Evolutionary conservation across 352 stramenopile species (phyloP), one percentile per base, ranked within the genome.

Genomic region (Phytopythium cucurbitacearum): DNA sequence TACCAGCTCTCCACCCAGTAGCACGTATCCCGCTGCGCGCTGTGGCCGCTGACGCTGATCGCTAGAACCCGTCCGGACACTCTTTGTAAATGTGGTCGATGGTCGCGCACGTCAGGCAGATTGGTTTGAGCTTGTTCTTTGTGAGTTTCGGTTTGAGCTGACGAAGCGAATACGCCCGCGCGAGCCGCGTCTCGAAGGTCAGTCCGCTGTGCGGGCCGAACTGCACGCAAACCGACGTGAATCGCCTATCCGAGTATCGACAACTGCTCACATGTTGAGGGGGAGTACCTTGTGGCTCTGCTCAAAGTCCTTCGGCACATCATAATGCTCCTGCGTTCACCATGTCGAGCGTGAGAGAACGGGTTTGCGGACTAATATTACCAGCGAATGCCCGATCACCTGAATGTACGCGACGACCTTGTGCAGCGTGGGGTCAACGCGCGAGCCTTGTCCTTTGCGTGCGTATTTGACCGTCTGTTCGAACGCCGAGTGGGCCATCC

Each of bases 1-100:
- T 94, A 92, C 61, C 80, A 90, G 60, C 51, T 88, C 3, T 53
- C 64, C 1, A 82, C 69, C 53, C 57, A 66, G 48, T 75, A 75
- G 50, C 10, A 50, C 34, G 51, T 32, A 40, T 33, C 40, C 13
- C 16, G 7, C 40, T 3, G 28, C 35, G 28, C 41, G 21, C 21
- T 28, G 15, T 12, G 28, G 8, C 34, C 44, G 15, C 28, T 16
- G 33, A 13, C 41, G 10, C 5, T 15, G 4, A 15, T 1, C 28
- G 13, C 60, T 65, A 87, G 47, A 90, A 88, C 0, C 76, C 79
- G 37, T 85, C 64, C 2, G 79, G 76, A 41, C 80, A 90, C 11
- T 60, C 52, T 46, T 73, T 77, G 47, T 78, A 69, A 1, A 48
- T 60, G 57, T 88, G 77, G 1, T 73, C 77, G 9, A 82, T 51